Evolutionary conservation across 306 rosid genomes (phyloP), one percentile per base, ranked within the genome.

Genomic region (Astragalus glycyphyllos): DNA sequence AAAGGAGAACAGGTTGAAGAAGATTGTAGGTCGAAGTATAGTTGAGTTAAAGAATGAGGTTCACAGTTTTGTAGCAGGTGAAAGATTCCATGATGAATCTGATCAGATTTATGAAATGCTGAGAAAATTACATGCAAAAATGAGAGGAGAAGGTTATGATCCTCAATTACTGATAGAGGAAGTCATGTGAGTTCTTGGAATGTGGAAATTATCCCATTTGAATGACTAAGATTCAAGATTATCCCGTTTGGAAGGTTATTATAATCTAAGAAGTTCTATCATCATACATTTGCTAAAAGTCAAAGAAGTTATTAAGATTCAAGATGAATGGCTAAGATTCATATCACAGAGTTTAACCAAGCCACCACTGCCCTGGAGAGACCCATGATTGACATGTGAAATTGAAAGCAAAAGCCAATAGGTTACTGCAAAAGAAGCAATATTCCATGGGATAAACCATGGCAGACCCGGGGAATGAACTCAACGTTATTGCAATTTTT

Each of bases 1-100:
- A 62, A 86, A 83, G 80, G 84, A 81, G 51, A 92, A 82, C 68
- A 83, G 78, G 66, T 70, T 88, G 86, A 88, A 88, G 83, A 89
- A 77, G 84, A 67, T 40, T 51, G 45, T 80, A 13, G 92, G 89
- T 55, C 84, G 69, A 51, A 92, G 96, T 66, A 17, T 71, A 46
- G 83, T 92, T 37, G 87, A 81, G 77, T 62, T 80, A 57, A 76
- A 80, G 79, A 81, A 64, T 44, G 83, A 72, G 77, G 82, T 84
- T 45, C 58, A 58, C 29, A 79, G 86, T 77, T 91, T 89, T 49
- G 80, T 82, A 13, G 89, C 89, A 8, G 62, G 77, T 69, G 91
- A 87, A 41, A 76, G 79, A 63, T 55, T 80, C 29, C 88, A 82
- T 66, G 60, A 61, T 17, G 87, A 85, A 44, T 79, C 77, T 71